phyloP scores from a whole-genome alignment of 148 eudicot species.

The Diospyros kaki region DNA sequence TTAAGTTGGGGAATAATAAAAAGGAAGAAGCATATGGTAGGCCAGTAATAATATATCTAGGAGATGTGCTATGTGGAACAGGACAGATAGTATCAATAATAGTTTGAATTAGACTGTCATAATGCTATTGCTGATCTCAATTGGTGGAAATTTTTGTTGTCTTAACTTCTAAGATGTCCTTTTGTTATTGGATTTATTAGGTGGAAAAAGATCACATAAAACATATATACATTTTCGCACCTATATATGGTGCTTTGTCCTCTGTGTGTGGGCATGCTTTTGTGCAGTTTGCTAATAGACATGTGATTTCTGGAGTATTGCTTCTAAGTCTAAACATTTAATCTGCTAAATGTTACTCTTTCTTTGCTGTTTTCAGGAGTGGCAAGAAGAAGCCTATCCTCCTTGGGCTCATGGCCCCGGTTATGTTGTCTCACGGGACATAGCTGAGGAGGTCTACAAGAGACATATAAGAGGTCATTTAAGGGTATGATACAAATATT shows the following conservation, averaged over 20 bases:
- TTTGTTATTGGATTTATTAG: no score
- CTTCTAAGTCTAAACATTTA: background rate
- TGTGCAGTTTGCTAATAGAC: background rate
- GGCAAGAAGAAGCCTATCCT: constrained; percentile 5
- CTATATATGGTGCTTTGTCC: background rate
- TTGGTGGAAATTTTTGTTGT: no score
- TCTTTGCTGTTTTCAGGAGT: constrained; percentile 3
- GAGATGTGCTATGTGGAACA: no score
- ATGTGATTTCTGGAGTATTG: background rate
- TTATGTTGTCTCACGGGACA: constrained; percentile 4
- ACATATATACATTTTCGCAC: no score
- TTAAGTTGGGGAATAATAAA: no score
- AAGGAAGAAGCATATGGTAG: background rate
- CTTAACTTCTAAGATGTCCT: no score
- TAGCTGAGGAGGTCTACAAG: constrained; percentile 10
- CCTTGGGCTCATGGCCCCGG: constrained; percentile 16
- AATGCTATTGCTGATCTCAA: no score
- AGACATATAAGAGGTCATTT: constrained; percentile 1
- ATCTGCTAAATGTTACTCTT: background rate
- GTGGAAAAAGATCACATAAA: no score
- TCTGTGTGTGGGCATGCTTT: background rate
- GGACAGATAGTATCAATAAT: no score
- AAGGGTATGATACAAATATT: background rate
- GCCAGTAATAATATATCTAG: no score
- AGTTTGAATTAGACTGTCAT: no score